phyloP scores from a whole-genome alignment of 352 stramenopile species.

The Vaucheria bursata region DNA sequence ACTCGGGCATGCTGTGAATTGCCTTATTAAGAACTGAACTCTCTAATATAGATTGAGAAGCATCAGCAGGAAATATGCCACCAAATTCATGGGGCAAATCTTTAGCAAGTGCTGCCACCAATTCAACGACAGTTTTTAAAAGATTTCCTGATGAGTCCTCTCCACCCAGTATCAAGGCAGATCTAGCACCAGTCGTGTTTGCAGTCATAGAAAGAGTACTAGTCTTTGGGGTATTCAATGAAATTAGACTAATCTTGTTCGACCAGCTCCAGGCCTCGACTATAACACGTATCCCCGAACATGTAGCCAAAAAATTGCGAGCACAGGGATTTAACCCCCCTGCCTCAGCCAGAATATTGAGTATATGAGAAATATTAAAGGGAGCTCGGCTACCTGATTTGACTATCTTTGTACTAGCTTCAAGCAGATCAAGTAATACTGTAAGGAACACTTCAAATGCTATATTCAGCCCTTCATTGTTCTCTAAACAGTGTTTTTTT shows the following conservation, averaged over 20 bases:
- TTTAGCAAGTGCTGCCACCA: background rate
- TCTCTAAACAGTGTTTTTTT: background rate
- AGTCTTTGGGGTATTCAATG: background rate
- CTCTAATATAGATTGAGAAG: background rate
- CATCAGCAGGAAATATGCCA: background rate
- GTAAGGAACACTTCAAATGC: background rate
- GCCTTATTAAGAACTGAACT: background rate
- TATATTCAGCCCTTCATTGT: background rate
- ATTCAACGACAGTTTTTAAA: background rate
- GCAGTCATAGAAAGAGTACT: background rate
- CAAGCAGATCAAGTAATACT: too few species aligned
- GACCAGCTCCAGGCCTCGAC: too few species aligned
- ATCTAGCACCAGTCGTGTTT: background rate
- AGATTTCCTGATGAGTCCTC: background rate
- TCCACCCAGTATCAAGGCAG: background rate
- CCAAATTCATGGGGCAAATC: background rate
- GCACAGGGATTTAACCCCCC: background rate
- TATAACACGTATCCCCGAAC: too few species aligned
- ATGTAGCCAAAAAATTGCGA: too few species aligned
- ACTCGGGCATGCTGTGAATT: background rate
- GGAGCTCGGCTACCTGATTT: too few species aligned
- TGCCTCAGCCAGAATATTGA: too few species aligned
- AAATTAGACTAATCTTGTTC: background rate
- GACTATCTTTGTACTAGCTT: too few species aligned
- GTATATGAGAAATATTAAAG: too few species aligned